These are phyloP conservation scores for Exophiala oligosperma DNA, from an alignment of 2,329 filamentous ascomycete species.

Conservation along the genomic window DNA sequence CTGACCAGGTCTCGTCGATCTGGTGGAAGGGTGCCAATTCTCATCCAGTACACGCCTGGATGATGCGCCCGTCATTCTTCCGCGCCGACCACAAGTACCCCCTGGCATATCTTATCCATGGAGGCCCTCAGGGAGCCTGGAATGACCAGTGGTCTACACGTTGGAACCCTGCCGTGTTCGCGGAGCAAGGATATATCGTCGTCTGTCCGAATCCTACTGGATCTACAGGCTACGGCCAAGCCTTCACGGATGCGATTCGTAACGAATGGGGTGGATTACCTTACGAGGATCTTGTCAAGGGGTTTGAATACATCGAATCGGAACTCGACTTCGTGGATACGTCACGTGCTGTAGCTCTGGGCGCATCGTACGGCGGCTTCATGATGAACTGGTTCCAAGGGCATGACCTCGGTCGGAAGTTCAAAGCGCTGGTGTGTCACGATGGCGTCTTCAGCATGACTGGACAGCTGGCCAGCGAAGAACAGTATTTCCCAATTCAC, in stretches of 20 bases:
- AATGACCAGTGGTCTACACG: conserved; percentile 56
- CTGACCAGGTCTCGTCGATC: conserved; percentile 44
- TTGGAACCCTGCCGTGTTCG: conserved; percentile 58
- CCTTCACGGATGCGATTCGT: conserved; percentile 53
- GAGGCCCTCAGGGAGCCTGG: conserved; percentile 54
- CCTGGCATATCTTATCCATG: conserved; percentile 55
- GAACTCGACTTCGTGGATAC: conserved; percentile 56
- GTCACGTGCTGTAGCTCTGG: conserved; percentile 53
- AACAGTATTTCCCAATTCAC: conserved; percentile 57
- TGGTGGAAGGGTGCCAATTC: conserved; percentile 49
- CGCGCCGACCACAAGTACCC: conserved; percentile 51
- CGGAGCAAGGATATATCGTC: conserved; percentile 62
- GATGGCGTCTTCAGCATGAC: conserved; percentile 45
- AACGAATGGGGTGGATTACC: conserved; percentile 56
- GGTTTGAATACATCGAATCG: conserved; percentile 53
- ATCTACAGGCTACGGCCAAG: conserved; percentile 58
- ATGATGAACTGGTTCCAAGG: conserved; percentile 62
- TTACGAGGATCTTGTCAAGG: conserved; percentile 57
- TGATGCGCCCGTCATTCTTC: conserved; percentile 50
- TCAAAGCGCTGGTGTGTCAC: conserved; percentile 59
- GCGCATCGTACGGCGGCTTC: conserved; percentile 60
- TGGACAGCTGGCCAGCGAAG: conserved; percentile 48
- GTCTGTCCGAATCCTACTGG: conserved; percentile 62
- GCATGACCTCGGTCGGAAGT: conserved; percentile 54
- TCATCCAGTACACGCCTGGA: conserved; percentile 46